Evolutionary conservation across 2,329 filamentous ascomycete genomes (phyloP).

Genomic region (Stemphylium beticola): DNA sequence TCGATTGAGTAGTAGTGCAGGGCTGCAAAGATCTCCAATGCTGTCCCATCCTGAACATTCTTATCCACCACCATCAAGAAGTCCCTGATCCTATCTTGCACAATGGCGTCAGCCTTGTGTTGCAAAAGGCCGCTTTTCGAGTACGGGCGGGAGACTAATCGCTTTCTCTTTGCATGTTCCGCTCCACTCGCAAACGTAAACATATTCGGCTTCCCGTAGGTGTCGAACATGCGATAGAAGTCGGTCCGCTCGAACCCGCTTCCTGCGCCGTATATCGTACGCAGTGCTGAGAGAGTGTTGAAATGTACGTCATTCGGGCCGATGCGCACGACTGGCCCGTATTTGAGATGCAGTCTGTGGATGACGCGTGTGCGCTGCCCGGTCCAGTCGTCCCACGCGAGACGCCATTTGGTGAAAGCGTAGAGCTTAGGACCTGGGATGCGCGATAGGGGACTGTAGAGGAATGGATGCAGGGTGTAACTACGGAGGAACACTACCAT

Average conservation of each 20-base stretch:
- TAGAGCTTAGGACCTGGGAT: constrained; percentile 52
- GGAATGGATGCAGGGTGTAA: background rate
- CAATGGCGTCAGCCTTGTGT: constrained; percentile 39
- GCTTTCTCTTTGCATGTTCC: constrained; percentile 59
- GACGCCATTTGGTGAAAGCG: constrained; percentile 54
- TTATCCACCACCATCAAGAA: constrained; percentile 52
- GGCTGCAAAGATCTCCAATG: constrained; percentile 55
- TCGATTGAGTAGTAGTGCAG: constrained; percentile 63
- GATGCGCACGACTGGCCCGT: constrained; percentile 19
- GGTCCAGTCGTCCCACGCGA: constrained; percentile 54
- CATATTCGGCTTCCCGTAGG: constrained; percentile 59
- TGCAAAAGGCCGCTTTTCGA: constrained; percentile 54
- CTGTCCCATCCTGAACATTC: constrained; percentile 28
- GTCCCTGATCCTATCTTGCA: constrained; percentile 32
- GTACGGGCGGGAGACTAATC: constrained; percentile 60
- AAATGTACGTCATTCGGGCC: constrained; percentile 24
- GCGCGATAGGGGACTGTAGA: background rate
- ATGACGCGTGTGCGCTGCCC: constrained; percentile 54
- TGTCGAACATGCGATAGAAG: constrained; percentile 65
- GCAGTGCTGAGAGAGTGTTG: constrained; percentile 54
- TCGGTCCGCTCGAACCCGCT: constrained; percentile 57
- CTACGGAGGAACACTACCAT: background rate
- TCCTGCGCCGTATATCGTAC: constrained; percentile 63
- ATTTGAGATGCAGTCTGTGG: constrained; percentile 50
- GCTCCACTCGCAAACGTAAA: constrained; percentile 57